Base-by-base conservation (phyloP, 768 basidiomycete species). In the Termitomyces sp. region DNA sequence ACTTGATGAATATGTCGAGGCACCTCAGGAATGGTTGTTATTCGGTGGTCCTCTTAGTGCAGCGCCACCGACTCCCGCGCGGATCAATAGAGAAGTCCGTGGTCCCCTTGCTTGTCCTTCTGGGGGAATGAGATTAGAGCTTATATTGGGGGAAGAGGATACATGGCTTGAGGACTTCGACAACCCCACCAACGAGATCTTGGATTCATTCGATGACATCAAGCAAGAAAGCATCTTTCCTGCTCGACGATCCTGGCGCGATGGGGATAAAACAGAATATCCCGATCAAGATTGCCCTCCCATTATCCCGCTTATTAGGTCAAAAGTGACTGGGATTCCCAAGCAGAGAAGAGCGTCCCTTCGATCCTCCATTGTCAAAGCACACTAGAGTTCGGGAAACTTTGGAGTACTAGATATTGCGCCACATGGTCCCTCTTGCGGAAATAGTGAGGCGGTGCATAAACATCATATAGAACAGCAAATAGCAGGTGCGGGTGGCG, bases 11-110 rank as follows among this genome's bases (percentile, higher is more conserved):
- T 20, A 54, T 10, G 30, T 43, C 7, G 40, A 54, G 28, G 40
- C 20, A 23, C 44, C 35, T 20, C 14, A 0, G n/a, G 58, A 59
- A 48, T 54, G 51, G 35, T 20, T 59, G 5, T 36, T 59, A 9
- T 59, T 59, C 28, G 58, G 58, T n/a, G 58, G 58, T 18, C 58
- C 52, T 26, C 46, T 59, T 38, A 59, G 28, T 44, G 18, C 47
- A 30, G 44, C 43, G 2, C n/a, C 23, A 30, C 14, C 46, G n/a
- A 40, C 30, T 20, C 51, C 57, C 20, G 26, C 28, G 13, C 30
- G 38, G 36, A 30, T 41, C 32, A n/a, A 28, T 14, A 43, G 20
- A 36, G 32, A 40, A 14, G 10, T 36, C n/a, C 18, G 33, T 47
- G 58, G 33, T 12, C 51, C 50, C 8, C 58, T 48, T 20, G 33